These are phyloP conservation scores for Jamesozyma jinghongensis DNA, from an alignment of 805 yeast species.

Conservation along the genomic window DNA sequence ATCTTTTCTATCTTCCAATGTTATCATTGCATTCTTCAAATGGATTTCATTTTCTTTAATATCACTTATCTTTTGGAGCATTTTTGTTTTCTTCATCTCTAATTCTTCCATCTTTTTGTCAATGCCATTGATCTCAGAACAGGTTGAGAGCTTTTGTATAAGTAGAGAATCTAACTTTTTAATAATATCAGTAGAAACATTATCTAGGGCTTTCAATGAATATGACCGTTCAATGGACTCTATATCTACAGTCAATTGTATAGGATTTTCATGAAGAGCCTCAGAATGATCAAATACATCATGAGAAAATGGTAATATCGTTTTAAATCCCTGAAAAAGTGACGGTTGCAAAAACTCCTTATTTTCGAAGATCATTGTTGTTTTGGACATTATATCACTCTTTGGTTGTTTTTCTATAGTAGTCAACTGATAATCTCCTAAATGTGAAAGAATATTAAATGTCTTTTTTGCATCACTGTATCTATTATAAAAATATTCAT, in stretches of 20 bases:
- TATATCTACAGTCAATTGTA: conserved; percentile 1
- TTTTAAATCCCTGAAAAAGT: conserved; percentile 61
- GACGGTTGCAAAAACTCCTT: conserved; percentile 29
- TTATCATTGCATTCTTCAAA: conserved; percentile 37
- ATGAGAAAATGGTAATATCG: conserved; percentile 37
- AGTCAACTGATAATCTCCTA: conserved; percentile 52
- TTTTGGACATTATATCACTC: background rate
- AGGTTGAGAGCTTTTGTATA: conserved; percentile 53
- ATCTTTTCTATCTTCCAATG: conserved; percentile 34
- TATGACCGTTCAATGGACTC: conserved; percentile 19
- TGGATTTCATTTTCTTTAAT: conserved; percentile 46
- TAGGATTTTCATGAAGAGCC: background rate
- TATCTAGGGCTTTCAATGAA: conserved; percentile 33
- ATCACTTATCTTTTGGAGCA: conserved; percentile 43
- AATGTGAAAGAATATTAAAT: conserved; percentile 39
- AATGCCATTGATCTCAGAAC: conserved; percentile 54
- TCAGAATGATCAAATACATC: background rate
- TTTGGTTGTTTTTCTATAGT: conserved; percentile 29
- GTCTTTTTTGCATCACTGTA: conserved; percentile 33
- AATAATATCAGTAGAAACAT: conserved; percentile 34
- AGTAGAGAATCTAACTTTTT: conserved; percentile 45
- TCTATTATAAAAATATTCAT: conserved; percentile 33
- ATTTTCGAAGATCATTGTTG: conserved; percentile 24
- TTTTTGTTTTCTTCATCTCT: conserved; percentile 36
- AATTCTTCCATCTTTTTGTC: conserved; percentile 44